Base-by-base conservation (phyloP, 495 filamentous ascomycete genomes). In the Geopyxis carbonaria region DNA sequence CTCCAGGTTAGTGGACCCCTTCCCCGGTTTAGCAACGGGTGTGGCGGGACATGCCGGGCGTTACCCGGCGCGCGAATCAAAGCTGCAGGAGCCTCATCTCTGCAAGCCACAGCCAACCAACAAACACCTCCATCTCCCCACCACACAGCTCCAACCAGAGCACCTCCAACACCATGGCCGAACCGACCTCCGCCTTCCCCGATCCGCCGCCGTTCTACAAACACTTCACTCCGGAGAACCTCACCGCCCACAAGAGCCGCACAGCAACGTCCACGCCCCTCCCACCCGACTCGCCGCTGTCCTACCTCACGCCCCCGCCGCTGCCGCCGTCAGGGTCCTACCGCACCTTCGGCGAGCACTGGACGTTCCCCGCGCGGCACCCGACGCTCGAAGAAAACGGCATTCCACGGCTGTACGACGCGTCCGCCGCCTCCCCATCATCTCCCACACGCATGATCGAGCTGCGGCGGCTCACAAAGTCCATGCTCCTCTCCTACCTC, bases 131-230 rank as follows among this genome's bases (percentile, higher is more conserved):
- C 31, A 10, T 16, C n/a, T 6, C 31, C 31, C 19, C 31, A 33
- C 31, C 31, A 33, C 31, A 5, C 19, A 10, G 14, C 31, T 16
- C 6, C 31, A 33, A 33, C 31, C 31, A 22, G 11, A 7, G n/a
- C n/a, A 36, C 19, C 37, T 22, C 42, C 34, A 21, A 14, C 20
- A 32, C 22, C 9, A 57, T 57, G 54, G 42, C 54, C 22, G 68
- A 63, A 45, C 61, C 64, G 43, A 45, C 45, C 3, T 44, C 54
- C 20, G 64, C 72, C 19, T 84, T 84, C 59, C 87, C 89, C 13
- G 68, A 78, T 11, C 89, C 89, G 3, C 89, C 89, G 15, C 75
- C 79, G 2, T 85, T 93, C 64, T 95, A 82, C 72, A 78, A 80
- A 45, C 66, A 75, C 56, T 95, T 95, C 61, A 93, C 82, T 0